Conservation (phyloP, 169 alveolate genomes). For the Cryptosporidium sp. region DNA sequence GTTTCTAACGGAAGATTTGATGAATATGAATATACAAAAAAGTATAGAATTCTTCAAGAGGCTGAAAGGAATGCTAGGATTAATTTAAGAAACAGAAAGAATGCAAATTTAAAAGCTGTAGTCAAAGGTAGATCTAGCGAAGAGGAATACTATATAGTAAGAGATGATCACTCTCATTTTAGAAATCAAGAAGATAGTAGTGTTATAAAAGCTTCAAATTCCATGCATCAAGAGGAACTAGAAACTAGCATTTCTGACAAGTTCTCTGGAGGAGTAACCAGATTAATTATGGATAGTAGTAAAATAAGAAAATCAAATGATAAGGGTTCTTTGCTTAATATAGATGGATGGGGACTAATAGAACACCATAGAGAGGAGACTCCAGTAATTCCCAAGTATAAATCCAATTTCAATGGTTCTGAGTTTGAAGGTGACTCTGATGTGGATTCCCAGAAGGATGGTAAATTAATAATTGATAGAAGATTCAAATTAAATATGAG, state of each 20-base stretch:
- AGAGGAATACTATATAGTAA: background rate
- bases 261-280: constrained; percentile 38
- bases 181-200: background rate
- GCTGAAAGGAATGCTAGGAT: constrained; percentile 5
- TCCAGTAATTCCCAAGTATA: background rate
- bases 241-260: background rate
- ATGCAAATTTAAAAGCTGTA: background rate
- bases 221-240: background rate
- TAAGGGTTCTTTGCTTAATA: background rate
- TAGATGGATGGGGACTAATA: constrained; percentile 68
- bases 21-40: too few species aligned
- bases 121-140: background rate
- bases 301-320: background rate
- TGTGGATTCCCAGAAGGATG: background rate
- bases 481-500: background rate
- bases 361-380: background rate
- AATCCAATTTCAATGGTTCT: background rate
- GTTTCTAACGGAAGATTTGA: too few species aligned
- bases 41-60: background rate
- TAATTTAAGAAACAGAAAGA: background rate
- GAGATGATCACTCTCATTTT: background rate
- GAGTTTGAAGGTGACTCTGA: background rate
- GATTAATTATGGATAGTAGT: constrained; percentile 8
- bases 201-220: too few species aligned
- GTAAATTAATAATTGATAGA: background rate